Percentiles rank a stretch among this genome's conserved stretches.
phyloP scores from a whole-genome alignment of 176 grass and related monocot species.

The Chloris gayana region DNA sequence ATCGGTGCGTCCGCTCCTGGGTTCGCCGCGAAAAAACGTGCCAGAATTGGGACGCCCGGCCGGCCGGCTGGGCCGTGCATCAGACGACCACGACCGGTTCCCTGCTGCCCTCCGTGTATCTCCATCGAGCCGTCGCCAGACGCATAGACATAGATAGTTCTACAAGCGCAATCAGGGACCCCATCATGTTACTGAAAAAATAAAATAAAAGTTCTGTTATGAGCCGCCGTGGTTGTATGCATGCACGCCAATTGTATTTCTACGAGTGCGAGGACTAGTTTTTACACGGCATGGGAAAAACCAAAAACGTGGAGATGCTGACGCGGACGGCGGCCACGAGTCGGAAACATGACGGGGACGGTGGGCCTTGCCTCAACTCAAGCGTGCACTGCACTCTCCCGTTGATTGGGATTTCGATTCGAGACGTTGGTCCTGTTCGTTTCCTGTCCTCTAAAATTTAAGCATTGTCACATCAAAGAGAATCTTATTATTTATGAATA shows the following conservation, averaged over 20 bases:
- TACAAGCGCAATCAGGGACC: background rate
- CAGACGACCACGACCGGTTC: conserved; percentile 11
- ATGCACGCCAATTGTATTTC: background rate
- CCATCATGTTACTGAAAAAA: too few species aligned
- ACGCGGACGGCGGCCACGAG: background rate
- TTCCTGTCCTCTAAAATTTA: too few species aligned
- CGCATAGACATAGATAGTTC: background rate
- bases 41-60: background rate
- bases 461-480: too few species aligned
- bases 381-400: background rate
- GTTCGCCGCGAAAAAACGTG: conserved; percentile 8
- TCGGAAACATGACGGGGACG: background rate
- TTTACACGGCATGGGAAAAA: background rate
- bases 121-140: background rate
- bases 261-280: background rate
- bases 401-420: background rate
- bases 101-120: background rate
- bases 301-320: background rate
- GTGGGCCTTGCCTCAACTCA: too few species aligned
- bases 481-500: too few species aligned
- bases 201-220: too few species aligned
- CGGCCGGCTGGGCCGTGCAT: background rate
- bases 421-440: too few species aligned
- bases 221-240: background rate
- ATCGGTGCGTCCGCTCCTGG: background rate